Evolutionary conservation across 495 filamentous ascomycete species (phyloP), one percentile per base, ranked within the genome.

Genomic region (Xylaria cubensis): DNA sequence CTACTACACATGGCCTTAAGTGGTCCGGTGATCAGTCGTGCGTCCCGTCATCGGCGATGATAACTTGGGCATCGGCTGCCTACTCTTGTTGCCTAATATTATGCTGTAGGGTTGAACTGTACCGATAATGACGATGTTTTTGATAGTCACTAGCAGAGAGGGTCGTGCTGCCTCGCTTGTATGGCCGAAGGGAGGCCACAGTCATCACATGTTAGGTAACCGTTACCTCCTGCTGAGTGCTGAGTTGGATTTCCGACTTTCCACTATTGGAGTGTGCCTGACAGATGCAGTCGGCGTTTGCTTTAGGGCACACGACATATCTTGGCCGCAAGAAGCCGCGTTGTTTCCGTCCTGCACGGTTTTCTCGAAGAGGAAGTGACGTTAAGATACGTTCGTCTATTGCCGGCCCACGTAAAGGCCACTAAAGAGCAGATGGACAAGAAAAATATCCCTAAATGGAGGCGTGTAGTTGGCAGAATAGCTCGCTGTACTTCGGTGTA

Each of bases 31-130:
- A 67, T 36, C 48, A 66, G 3, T 51, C 32, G 10, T 34, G 34
- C 50, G 42, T 69, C 36, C 67, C 67, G 67, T 63, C 67, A 61
- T 70, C 42, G 58, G 42, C 42, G 39, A 26, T 24, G 34, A 67
- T 32, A 29, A 55, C 32, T 59, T 19, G 32, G 44, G 64, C 12
- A 5, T 13, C 3, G 51, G 42, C 44, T 48, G 6, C 26, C n/a
- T 63, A 21, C 41, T 48, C 24, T 15, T 51, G 7, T 26, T 44
- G 6, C 15, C 44, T 10, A 15, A 29, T 63, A 24, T 44, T 63
- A 24, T 44, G 39, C n/a, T 42, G 21, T 42, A 48, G 26, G 29
- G 24, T 65, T 34, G 19, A 34, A 50, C 2, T 64, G 21, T 26
- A 44, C 21, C 2, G 26, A 34, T 19, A 13, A 32, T 39, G 29